phyloP scores from a whole-genome alignment of 192 early-diverging fungal genomes.

The Coemansia sp. region DNA sequence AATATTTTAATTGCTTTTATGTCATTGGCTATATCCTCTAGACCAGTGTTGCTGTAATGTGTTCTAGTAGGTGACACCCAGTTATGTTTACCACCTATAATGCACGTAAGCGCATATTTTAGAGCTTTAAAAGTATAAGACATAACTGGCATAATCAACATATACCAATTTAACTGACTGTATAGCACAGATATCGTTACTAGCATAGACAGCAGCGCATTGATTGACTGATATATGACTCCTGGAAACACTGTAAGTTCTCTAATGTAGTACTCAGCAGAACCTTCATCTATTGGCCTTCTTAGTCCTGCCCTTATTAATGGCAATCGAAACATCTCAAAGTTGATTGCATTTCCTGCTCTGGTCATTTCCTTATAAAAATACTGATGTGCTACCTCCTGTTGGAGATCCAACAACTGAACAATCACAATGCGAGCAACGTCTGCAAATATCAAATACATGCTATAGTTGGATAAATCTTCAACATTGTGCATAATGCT shows the following conservation, averaged over 20 bases:
- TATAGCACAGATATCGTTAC: conserved; percentile 16
- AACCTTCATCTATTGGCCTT: neutral
- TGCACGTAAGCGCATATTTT: neutral
- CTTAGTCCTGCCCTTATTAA: conserved; percentile 12
- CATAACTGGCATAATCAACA: conserved; percentile 18
- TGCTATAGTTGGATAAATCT: neutral
- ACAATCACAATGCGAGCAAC: neutral
- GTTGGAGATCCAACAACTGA: neutral
- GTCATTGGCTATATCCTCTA: conserved; percentile 12
- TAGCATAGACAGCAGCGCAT: neutral
- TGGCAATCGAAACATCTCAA: conserved; percentile 35
- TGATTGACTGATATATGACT: neutral
- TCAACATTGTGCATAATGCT: conserved; percentile 26
- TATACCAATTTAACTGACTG: conserved; percentile 21
- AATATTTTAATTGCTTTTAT: conserved; percentile 42
- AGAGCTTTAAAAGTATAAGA: neutral
- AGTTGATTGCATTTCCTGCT: conserved; percentile 14
- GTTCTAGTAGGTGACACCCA: neutral
- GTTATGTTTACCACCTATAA: neutral
- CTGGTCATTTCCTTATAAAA: neutral
- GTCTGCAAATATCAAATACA: conserved; percentile 18
- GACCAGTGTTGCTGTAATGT: neutral
- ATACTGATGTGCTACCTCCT: neutral
- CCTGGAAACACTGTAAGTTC: neutral
- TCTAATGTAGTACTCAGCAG: neutral